These are phyloP conservation scores for Candida morakotiae DNA, from an alignment of 805 yeast genomes.

Conservation along the genomic window DNA sequence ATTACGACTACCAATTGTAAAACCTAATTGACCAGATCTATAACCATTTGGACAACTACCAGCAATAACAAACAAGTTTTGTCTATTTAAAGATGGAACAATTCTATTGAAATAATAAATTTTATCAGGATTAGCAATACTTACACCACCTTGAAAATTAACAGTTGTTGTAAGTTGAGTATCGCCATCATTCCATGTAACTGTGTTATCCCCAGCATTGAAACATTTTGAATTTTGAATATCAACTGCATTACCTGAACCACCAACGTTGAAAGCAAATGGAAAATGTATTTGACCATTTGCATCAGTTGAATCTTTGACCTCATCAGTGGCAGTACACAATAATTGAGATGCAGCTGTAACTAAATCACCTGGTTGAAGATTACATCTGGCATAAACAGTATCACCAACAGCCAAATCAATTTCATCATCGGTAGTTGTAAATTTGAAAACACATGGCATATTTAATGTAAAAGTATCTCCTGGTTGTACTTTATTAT, in stretches of 20 bases:
- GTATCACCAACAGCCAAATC: constrained; percentile 10
- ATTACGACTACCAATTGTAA: constrained; percentile 7
- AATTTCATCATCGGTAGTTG: constrained; percentile 11
- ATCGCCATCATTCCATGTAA: constrained; percentile 15
- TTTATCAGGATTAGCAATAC: constrained; percentile 2
- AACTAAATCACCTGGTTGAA: constrained; percentile 15
- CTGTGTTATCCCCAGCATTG: constrained; percentile 17
- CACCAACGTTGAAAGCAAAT: constrained; percentile 19
- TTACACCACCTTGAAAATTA: constrained; percentile 8
- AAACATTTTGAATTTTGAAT: constrained; percentile 15
- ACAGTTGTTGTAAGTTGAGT: constrained; percentile 10
- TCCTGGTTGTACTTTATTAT: constrained; percentile 14
- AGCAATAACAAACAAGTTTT: constrained; percentile 12
- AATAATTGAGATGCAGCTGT: constrained; percentile 14
- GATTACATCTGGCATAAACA: constrained; percentile 20
- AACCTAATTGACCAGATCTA: constrained; percentile 18
- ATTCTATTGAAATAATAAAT: constrained; percentile 5
- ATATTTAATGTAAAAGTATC: constrained; percentile 23
- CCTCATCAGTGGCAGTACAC: constrained; percentile 15
- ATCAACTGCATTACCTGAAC: constrained; percentile 14
- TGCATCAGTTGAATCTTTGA: constrained; percentile 11
- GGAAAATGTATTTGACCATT: constrained; percentile 19
- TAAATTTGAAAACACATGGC: constrained; percentile 25
- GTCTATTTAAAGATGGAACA: constrained; percentile 12
- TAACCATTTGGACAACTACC: constrained; percentile 18